Base-by-base conservation (phyloP, 1,284 basidiomycete species). In the Ustilago curta region DNA sequence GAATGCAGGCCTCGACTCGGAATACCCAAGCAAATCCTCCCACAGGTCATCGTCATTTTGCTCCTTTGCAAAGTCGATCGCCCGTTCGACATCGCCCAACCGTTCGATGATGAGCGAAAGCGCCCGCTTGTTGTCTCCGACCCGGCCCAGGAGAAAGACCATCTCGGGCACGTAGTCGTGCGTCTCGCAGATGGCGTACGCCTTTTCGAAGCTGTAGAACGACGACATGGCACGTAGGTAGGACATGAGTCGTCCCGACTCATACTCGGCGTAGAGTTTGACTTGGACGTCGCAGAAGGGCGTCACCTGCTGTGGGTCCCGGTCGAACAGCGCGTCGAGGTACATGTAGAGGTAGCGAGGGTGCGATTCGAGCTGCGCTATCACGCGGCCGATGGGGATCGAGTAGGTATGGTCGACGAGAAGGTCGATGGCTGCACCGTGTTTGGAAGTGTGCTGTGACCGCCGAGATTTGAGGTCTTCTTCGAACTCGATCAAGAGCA, bases 11-110 rank as follows among this genome's bases (percentile, higher is more conserved):
- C 93, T 88, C 18, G 93, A 94, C 85, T 98, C 96, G 0, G 96
- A 96, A 82, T 99, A 98, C 66, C 89, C 90, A 21, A 99, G 87
- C 12, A 99, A 88, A 84, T 97, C 95, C 81, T 98, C 96, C 97
- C 97, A 99, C 0, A 99, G 89, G 84, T 99, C 97, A 73, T 95
- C 91, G 78, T 99, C 97, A 64, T 92, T 92, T 85, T 98, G 96
- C 84, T 98, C 95, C 82, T 96, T 96, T 0, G 95, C 96, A 83
- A 99, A 99, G 68, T 97, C 95, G 79, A 99, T 98, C 0, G 96
- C 95, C 59, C 93, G 88, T 74, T 94, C 89, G 2, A 99, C 97
- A 83, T 99, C 95, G 0, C 92, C 94, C 3, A 99, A 88, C 14
- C 95, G 89, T 83, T 98, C 95, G 70, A 99, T 98, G 79, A 99